Conservation (phyloP, 1,284 basidiomycete genomes). For the Apiotrichum domesticum region DNA sequence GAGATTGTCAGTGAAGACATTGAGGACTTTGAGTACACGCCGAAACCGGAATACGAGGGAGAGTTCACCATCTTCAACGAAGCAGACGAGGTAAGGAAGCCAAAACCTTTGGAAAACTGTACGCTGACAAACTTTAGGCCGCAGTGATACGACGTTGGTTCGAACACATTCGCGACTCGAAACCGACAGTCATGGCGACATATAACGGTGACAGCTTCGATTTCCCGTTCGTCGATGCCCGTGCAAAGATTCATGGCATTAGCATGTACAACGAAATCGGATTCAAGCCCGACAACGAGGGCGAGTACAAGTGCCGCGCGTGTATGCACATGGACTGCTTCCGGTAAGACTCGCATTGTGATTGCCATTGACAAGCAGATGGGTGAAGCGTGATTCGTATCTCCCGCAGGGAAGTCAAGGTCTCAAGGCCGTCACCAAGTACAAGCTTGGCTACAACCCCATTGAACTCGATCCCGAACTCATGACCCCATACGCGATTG, state of each 20-base stretch:
- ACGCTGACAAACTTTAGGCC: slow-evolving; percentile 49
- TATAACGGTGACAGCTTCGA: slow-evolving; percentile 99
- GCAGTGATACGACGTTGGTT: slow-evolving; percentile 83
- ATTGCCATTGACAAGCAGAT: slow-evolving; percentile 44
- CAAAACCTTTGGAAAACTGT: background rate
- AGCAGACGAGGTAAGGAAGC: slow-evolving; percentile 66
- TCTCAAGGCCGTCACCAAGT: slow-evolving; percentile 93
- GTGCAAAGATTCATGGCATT: slow-evolving; percentile 81
- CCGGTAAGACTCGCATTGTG: slow-evolving; percentile 50
- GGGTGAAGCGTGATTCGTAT: slow-evolving; percentile 99
- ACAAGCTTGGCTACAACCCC: slow-evolving; percentile 95
- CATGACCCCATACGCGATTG: slow-evolving; percentile 99
- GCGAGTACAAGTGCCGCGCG: slow-evolving; percentile 90
- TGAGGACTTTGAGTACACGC: slow-evolving; percentile 98
- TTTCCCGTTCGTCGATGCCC: slow-evolving; percentile 93
- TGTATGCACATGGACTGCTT: slow-evolving; percentile 99
- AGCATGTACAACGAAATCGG: slow-evolving; percentile 96
- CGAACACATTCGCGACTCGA: slow-evolving; percentile 83
- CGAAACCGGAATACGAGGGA: slow-evolving; percentile 95
- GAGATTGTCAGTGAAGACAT: slow-evolving; percentile 98
- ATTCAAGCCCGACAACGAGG: slow-evolving; percentile 83
- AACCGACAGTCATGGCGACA: slow-evolving; percentile 94
- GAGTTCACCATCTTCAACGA: slow-evolving; percentile 97
- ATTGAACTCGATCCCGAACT: slow-evolving; percentile 97
- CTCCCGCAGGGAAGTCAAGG: slow-evolving; percentile 97